Conservation (phyloP, 1,284 basidiomycete genomes). For the Trametes sp. region DNA sequence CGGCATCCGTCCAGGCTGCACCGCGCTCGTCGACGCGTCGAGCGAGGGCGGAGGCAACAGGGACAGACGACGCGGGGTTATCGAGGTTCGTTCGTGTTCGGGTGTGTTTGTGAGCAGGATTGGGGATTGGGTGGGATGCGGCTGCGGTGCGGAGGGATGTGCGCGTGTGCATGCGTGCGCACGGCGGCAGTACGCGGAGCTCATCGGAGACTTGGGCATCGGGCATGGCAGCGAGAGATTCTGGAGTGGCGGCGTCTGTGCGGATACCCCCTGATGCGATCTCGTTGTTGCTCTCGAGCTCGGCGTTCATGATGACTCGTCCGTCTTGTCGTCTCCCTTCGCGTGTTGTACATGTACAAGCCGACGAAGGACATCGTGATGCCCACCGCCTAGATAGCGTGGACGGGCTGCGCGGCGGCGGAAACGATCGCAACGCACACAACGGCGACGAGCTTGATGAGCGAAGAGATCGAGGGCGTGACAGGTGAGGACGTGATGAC, state of each 20-base stretch:
- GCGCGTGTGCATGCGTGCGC: constrained; percentile 24
- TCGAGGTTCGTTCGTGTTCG: constrained; percentile 44
- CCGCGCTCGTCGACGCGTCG: constrained; percentile 35
- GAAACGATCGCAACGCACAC: constrained; percentile 98
- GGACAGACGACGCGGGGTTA: no score
- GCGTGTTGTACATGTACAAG: constrained; percentile 96
- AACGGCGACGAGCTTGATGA: constrained; percentile 97
- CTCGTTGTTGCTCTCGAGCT: constrained; percentile 31
- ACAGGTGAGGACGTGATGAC: constrained; percentile 95
- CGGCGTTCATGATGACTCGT: constrained; percentile 77
- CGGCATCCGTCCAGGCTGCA: constrained; percentile 13
- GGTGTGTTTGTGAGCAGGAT: constrained; percentile 34
- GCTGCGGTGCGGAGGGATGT: constrained; percentile 17
- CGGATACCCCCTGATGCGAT: constrained; percentile 1
- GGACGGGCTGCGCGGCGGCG: constrained; percentile 92
- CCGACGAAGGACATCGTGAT: constrained; percentile 92
- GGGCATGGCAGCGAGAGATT: no score
- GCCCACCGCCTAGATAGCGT: constrained; percentile 86
- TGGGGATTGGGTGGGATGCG: constrained; percentile 50
- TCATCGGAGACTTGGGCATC: constrained; percentile 28
- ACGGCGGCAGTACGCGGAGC: constrained; percentile 35
- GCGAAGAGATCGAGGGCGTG: constrained; percentile 97
- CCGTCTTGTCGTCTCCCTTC: constrained; percentile 86
- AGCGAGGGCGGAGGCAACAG: no score
- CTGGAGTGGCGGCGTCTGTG: not conserved